Base-by-base conservation (phyloP, 78 protist genomes). In the Speleostelium caveatum region DNA sequence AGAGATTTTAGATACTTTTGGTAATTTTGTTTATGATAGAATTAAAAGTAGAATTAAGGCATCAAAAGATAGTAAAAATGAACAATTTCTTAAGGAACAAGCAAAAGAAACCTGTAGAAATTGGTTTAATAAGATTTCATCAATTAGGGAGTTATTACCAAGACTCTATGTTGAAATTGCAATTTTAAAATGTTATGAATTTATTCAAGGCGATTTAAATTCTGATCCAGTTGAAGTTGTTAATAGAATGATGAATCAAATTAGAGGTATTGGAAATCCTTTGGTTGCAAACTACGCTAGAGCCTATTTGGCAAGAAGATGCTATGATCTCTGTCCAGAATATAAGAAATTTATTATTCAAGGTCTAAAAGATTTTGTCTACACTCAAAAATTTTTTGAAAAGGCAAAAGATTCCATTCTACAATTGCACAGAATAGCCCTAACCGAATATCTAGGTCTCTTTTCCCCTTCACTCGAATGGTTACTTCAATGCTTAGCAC, bases 81-180 rank as follows among this genome's bases (percentile, higher is more conserved):
- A 83, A 28, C 35, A 62, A 22, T 22, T 68, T 38, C 26, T 69
- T 14, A 60, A 39, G 41, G 97, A 90, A 12, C 86, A 49, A 22
- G 98, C 98, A 14, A 78, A 85, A 26, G 98, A 97, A 58, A 96
- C 96, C 1, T 96, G 98, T 91, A 55, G 94, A 26, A 98, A 98
- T 72, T 98, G 99, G 99, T 96, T 98, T 87, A 92, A 60, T 91
- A 98, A 98, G 86, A 94, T 98, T 14, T 97, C 98, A 0, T 97
- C 98, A 2, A 96, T 98, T 75, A 86, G 99, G 12, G 99, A 98
- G 69, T 83, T 98, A 16, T 21, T 97, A 21, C 98, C 98, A 33
- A 86, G 99, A 30, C 67, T 93, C 38, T 94, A 39, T 72, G 74
- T 94, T 21, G 98, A 97, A 61, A 76, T 93, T 88, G 78, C 98